Conservation (phyloP, 495 filamentous ascomycete species). For the Penicillium soppii region DNA sequence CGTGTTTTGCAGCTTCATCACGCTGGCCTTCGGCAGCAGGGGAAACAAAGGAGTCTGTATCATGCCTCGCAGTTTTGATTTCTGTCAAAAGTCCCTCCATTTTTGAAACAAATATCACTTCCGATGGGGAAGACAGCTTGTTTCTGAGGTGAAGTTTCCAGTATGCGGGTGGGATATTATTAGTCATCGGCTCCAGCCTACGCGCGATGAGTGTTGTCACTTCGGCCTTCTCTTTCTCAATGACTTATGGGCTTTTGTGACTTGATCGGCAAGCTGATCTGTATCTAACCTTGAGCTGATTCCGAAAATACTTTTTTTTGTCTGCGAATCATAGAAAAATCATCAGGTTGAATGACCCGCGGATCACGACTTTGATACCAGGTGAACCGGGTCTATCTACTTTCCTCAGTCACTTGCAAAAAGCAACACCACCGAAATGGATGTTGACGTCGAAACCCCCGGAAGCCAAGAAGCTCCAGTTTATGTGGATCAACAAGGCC, state of each 20-base stretch:
- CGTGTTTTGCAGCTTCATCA: slow-evolving; percentile 12
- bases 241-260: background rate
- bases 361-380: slow-evolving; percentile 5
- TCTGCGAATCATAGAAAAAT: background rate
- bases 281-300: background rate
- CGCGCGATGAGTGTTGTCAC: slow-evolving; percentile 12
- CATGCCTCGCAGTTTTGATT: slow-evolving; percentile 36
- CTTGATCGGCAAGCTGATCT: background rate
- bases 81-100: slow-evolving; percentile 48
- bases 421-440: slow-evolving; percentile 8
- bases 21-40: slow-evolving; percentile 13
- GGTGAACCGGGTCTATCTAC: background rate
- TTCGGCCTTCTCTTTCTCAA: slow-evolving; percentile 15
- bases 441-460: background rate
- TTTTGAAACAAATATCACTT: slow-evolving; percentile 6
- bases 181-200: slow-evolving; percentile 22
- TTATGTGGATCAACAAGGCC: slow-evolving; percentile 20
- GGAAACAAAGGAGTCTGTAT: slow-evolving; percentile 18
- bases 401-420: background rate
- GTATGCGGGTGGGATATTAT: slow-evolving; percentile 34
- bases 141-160: slow-evolving; percentile 18
- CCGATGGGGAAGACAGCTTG: slow-evolving; percentile 3
- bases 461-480: slow-evolving; percentile 9
- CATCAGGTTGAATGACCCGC: background rate
- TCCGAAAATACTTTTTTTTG: background rate